Conservation (phyloP, 257 asterid species). For the Nicotiana benthamiana region DNA sequence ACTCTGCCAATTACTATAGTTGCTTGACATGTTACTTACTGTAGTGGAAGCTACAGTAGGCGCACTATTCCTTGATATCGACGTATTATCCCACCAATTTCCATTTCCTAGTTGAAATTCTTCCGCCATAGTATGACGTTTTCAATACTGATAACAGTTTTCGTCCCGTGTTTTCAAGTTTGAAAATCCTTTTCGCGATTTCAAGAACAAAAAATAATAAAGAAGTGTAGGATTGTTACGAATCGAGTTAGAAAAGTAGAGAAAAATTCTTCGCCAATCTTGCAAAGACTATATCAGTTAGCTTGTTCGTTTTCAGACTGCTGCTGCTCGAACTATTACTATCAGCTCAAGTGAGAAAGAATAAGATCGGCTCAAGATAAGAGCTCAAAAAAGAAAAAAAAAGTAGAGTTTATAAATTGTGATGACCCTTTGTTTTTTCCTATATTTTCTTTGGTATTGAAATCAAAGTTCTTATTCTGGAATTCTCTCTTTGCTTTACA, state of each 20-base stretch:
- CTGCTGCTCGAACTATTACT: too few species aligned
- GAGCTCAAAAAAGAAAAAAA: too few species aligned
- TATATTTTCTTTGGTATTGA: background rate
- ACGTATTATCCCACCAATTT: conserved; percentile 61
- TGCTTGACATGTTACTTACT: conserved; percentile 17
- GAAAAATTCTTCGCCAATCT: background rate
- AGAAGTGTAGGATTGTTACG: background rate
- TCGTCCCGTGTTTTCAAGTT: background rate
- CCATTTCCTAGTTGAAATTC: conserved; percentile 66
- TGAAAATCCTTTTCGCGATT: background rate
- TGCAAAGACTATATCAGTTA: too few species aligned
- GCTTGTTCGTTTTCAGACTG: too few species aligned
- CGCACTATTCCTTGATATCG: conserved; percentile 27
- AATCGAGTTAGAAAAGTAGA: background rate
- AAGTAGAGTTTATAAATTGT: background rate
- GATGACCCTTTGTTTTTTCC: background rate
- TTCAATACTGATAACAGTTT: background rate
- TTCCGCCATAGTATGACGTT: conserved; percentile 39
- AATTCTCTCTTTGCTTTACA: background rate
- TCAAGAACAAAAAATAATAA: background rate
- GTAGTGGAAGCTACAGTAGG: conserved; percentile 25
- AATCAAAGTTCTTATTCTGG: background rate
- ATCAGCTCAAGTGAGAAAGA: background rate
- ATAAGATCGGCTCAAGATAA: too few species aligned
- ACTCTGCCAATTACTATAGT: conserved; percentile 44